These are phyloP conservation scores for Fusarium floridanum DNA, from an alignment of 2,329 filamentous ascomycete genomes.

Conservation along the genomic window DNA sequence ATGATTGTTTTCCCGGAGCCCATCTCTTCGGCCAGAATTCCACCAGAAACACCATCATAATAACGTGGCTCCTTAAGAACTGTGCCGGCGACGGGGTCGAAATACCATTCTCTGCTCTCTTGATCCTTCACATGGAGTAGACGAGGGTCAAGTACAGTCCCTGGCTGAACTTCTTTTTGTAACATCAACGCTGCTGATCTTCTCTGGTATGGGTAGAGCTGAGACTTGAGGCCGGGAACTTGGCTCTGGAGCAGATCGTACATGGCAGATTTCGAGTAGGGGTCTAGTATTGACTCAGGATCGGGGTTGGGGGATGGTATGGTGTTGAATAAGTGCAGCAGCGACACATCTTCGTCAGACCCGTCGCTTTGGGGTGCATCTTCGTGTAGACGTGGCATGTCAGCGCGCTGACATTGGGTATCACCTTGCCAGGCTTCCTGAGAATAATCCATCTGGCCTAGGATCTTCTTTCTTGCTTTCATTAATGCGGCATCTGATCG, in stretches of 20 bases:
- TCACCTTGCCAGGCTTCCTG: slow-evolving; percentile 66
- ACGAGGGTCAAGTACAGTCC: slow-evolving; percentile 78
- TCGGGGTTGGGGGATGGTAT: slow-evolving; percentile 76
- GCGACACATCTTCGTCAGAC: slow-evolving; percentile 59
- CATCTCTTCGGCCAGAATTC: slow-evolving; percentile 86
- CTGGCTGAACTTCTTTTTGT: slow-evolving; percentile 78
- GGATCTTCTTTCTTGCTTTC: slow-evolving; percentile 60
- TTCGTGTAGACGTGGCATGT: slow-evolving; percentile 18
- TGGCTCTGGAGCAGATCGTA: slow-evolving; percentile 66
- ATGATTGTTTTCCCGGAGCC: slow-evolving; percentile 90
- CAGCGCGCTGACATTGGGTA: slow-evolving; percentile 2
- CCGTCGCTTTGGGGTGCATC: slow-evolving; percentile 44
- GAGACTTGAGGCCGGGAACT: slow-evolving; percentile 71
- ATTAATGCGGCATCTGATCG: slow-evolving; percentile 60
- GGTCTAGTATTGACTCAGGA: slow-evolving; percentile 61
- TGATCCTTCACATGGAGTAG: slow-evolving; percentile 73
- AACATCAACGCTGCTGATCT: slow-evolving; percentile 87
- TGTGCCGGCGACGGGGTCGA: slow-evolving; percentile 72
- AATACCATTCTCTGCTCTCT: slow-evolving; percentile 74
- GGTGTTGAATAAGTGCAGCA: slow-evolving; percentile 80
- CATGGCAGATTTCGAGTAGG: slow-evolving; percentile 66
- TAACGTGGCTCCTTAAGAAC: slow-evolving; percentile 75
- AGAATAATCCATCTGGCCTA: slow-evolving; percentile 69
- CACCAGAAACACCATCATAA: slow-evolving; percentile 82
- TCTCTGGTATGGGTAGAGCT: slow-evolving; percentile 82